Evolutionary conservation across 306 rosid species (phyloP).

Genomic region (Prunus mongolica): DNA sequence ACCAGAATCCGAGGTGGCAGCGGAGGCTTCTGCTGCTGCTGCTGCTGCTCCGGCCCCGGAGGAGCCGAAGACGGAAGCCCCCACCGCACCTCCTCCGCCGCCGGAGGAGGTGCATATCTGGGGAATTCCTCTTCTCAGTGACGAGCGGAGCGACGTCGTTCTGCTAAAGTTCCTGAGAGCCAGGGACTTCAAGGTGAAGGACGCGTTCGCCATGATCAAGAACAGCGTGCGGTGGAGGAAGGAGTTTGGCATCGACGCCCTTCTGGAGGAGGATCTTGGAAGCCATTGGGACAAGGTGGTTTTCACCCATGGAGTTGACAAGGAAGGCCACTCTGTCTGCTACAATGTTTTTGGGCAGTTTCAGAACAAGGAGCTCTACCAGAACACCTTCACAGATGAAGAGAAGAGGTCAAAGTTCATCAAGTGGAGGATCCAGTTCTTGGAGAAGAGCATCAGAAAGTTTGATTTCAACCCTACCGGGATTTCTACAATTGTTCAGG

Average conservation of each 20-base stretch:
- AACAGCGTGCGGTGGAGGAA: slow-evolving; percentile 76
- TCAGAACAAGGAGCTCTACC: slow-evolving; percentile 43
- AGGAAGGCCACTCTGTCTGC: slow-evolving; percentile 56
- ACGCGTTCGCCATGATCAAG: slow-evolving; percentile 77
- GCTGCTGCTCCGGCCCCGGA: slow-evolving; percentile 12
- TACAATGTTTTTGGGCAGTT: slow-evolving; percentile 56
- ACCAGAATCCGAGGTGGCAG: slow-evolving; percentile 17
- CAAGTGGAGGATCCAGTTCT: slow-evolving; percentile 48
- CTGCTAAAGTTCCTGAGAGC: slow-evolving; percentile 80
- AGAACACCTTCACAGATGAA: slow-evolving; percentile 40
- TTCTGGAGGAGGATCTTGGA: slow-evolving; percentile 44
- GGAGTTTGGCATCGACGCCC: slow-evolving; percentile 58
- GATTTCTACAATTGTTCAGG: slow-evolving; percentile 46
- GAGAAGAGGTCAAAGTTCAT: slow-evolving; percentile 44
- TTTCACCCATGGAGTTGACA: slow-evolving; percentile 47
- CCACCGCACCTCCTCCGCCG: slow-evolving; percentile 15
- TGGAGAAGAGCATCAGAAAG: slow-evolving; percentile 51
- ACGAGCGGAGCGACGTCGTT: slow-evolving; percentile 73
- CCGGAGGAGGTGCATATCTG: slow-evolving; percentile 55
- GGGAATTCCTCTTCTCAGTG: slow-evolving; percentile 72
- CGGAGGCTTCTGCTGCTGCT: neutral
- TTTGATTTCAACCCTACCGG: slow-evolving; percentile 47
- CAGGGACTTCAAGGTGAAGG: slow-evolving; percentile 82
- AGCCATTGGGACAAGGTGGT: slow-evolving; percentile 47
- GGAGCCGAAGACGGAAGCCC: slow-evolving; percentile 18